phyloP scores from a whole-genome alignment of 345 rosid genomes.

The Chamaenerion angustifolium region DNA sequence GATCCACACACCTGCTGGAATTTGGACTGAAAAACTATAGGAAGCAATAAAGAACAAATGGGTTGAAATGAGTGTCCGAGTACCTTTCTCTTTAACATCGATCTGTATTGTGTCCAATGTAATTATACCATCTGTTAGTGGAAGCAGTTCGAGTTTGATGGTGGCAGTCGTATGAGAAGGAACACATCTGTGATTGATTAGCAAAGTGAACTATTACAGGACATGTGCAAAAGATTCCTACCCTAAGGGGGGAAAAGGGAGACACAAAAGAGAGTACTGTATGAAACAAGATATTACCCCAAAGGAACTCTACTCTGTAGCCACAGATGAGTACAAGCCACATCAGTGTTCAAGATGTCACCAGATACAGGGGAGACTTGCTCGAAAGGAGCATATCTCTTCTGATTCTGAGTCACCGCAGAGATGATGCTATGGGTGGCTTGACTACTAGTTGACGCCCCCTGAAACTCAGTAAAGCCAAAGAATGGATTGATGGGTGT shows the following conservation, averaged over 20 bases:
- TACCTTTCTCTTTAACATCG: conserved; percentile 93
- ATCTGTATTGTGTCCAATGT: conserved; percentile 77
- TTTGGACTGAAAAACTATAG: too few relatives aligned
- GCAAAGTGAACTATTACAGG: background rate
- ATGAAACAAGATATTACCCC: conserved; percentile 36
- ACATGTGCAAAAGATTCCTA: background rate
- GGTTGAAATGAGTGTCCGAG: conserved; percentile 1
- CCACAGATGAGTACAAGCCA: conserved; percentile 85
- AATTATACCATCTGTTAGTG: conserved; percentile 94
- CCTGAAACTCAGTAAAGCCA: conserved; percentile 45
- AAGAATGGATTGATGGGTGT: conserved; percentile 51
- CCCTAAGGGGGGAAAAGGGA: conserved; percentile 8
- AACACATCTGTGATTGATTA: conserved; percentile 52
- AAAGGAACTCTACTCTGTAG: conserved; percentile 96
- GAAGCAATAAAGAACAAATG: too few relatives aligned
- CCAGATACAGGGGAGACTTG: conserved; percentile 41
- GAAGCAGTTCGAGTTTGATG: conserved; percentile 85
- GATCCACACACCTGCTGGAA: too few relatives aligned
- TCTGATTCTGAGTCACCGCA: conserved; percentile 13
- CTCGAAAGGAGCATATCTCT: conserved; percentile 23
- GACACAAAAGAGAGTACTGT: conserved; percentile 1
- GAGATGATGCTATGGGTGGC: conserved; percentile 17
- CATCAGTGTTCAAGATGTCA: conserved; percentile 52
- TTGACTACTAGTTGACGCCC: conserved; percentile 17
- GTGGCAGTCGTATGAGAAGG: conserved; percentile 85